A percentile compares a stretch with the other conserved stretches of the same genome.
These are phyloP conservation scores for Xylaria sp. DNA, from an alignment of 2,329 filamentous ascomycete species.

Conservation along the genomic window DNA sequence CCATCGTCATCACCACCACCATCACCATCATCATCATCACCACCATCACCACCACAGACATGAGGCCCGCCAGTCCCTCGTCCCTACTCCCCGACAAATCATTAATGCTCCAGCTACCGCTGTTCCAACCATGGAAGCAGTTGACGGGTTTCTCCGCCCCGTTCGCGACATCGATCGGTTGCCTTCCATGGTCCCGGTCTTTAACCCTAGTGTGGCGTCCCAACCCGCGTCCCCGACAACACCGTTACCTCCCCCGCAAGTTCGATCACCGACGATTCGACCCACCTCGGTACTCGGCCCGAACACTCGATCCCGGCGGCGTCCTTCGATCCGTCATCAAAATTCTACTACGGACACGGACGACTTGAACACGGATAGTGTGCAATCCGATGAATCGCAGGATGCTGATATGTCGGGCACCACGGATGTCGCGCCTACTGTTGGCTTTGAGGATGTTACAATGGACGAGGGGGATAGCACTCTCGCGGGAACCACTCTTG, in stretches of 20 bases:
- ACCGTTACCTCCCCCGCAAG: conserved; percentile 75
- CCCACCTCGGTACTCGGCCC: conserved; percentile 65
- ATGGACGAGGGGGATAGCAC: conserved; percentile 85
- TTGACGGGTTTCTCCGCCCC: conserved; percentile 81
- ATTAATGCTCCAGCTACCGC: conserved; percentile 76
- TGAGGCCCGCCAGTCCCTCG: conserved; percentile 62
- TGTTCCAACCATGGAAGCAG: conserved; percentile 73
- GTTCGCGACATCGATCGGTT: conserved; percentile 85
- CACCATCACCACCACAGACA: conserved; percentile 60
- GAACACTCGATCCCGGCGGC: conserved; percentile 68
- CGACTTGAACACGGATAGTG: conserved; percentile 85
- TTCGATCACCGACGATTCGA: conserved; percentile 66
- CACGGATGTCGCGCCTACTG: conserved; percentile 80
- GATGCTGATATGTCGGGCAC: conserved; percentile 84
- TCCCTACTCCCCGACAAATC: conserved; percentile 62
- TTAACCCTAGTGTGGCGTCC: conserved; percentile 78
- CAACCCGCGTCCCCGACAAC: conserved; percentile 93
- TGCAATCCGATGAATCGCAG: conserved; percentile 79
- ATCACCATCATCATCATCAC: conserved; percentile 60
- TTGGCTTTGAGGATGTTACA: conserved; percentile 84
- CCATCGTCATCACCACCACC: conserved; percentile 63
- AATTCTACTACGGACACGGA: conserved; percentile 90
- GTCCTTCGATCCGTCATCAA: conserved; percentile 90
- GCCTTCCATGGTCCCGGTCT: conserved; percentile 80
- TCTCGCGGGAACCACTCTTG: conserved; percentile 78